Percentiles rank a stretch among this genome's conserved stretches.
phyloP scores from a whole-genome alignment of 345 rosid species.

The Gynandropsis gynandra region DNA sequence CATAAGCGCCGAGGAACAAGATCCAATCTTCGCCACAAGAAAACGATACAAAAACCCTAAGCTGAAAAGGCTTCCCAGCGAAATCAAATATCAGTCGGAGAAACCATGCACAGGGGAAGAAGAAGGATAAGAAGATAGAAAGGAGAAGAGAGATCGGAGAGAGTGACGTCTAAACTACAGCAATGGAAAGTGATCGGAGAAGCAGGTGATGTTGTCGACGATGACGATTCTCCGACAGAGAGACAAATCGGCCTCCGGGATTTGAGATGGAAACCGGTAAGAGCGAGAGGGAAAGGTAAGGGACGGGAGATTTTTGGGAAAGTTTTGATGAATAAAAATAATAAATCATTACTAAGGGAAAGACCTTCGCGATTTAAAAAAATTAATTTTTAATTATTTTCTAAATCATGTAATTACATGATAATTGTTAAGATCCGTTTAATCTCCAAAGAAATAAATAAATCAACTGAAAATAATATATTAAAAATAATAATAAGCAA shows the following conservation, averaged over 20 bases:
- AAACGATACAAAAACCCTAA: constrained; percentile 27
- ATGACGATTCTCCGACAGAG: constrained; percentile 32
- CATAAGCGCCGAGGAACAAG: constrained; percentile 14
- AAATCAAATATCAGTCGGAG: constrained; percentile 20
- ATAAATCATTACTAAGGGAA: no score
- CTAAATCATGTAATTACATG: neutral
- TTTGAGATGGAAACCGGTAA: constrained; percentile 27
- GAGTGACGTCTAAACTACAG: constrained; percentile 12
- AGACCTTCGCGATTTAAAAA: no score
- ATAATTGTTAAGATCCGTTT: no score
- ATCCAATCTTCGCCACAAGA: constrained; percentile 22
- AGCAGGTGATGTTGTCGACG: constrained; percentile 14
- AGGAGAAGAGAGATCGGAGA: no score
- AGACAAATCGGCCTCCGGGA: constrained; percentile 23
- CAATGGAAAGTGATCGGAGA: constrained; percentile 12
- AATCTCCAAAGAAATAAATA: no score
- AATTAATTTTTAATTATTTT: neutral
- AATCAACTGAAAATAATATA: no score
- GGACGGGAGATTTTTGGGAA: constrained; percentile 13
- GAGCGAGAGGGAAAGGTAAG: constrained; percentile 7
- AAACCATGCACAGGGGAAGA: constrained; percentile 6
- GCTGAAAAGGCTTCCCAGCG: constrained; percentile 4
- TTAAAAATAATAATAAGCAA: no score
- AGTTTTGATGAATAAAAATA: constrained; percentile 5
- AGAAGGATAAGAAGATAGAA: neutral